These are phyloP conservation scores for Beauveria pseudobassiana DNA, from an alignment of 2,329 filamentous ascomycete species.

Conservation along the genomic window DNA sequence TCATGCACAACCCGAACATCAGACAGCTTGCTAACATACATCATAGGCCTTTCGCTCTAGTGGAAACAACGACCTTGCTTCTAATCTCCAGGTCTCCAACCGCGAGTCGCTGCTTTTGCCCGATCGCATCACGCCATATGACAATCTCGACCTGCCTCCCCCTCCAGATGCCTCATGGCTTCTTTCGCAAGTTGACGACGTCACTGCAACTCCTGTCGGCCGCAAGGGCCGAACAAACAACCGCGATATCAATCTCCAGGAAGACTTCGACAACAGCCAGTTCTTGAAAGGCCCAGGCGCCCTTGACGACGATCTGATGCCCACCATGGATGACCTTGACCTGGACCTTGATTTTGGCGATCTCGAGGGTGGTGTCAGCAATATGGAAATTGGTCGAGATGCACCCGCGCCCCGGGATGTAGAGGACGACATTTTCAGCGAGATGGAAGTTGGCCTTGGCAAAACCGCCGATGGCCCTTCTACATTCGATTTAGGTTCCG, in stretches of 20 bases:
- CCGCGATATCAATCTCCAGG: constrained; percentile 60
- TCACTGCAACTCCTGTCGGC: constrained; percentile 43
- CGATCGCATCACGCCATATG: constrained; percentile 87
- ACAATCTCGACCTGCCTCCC: constrained; percentile 68
- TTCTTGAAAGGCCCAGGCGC: constrained; percentile 63
- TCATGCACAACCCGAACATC: background rate
- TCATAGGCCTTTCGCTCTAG: constrained; percentile 81
- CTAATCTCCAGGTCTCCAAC: constrained; percentile 70
- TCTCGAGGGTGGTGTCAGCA: constrained; percentile 57
- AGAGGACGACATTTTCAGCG: constrained; percentile 63
- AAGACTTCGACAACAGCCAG: constrained; percentile 69
- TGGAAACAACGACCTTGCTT: constrained; percentile 92
- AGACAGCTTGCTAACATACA: constrained; percentile 23
- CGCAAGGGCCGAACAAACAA: constrained; percentile 52
- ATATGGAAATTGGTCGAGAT: constrained; percentile 83
- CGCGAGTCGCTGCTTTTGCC: constrained; percentile 82
- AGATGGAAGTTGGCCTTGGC: constrained; percentile 50
- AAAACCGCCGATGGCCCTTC: constrained; percentile 51
- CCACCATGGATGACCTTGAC: constrained; percentile 58
- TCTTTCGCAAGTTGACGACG: constrained; percentile 64
- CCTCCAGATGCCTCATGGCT: constrained; percentile 84
- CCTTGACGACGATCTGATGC: constrained; percentile 50
- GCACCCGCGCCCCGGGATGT: constrained; percentile 60
- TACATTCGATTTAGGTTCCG: constrained; percentile 46
- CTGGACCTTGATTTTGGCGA: constrained; percentile 64